Base-by-base conservation (phyloP, 2,329 filamentous ascomycete genomes). In the Xylariaceae sp. region DNA sequence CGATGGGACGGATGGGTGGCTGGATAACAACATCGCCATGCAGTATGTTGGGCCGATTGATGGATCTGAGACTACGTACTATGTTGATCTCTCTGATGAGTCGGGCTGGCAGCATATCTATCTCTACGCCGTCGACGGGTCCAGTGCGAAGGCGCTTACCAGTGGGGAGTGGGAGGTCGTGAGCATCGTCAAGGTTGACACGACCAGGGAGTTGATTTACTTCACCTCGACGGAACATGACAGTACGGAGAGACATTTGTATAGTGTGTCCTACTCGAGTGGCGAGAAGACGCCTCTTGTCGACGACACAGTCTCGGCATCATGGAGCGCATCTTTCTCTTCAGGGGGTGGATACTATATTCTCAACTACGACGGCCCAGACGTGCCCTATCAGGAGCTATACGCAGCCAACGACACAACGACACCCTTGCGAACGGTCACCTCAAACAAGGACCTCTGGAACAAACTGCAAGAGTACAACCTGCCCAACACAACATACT, bases 301-400 rank as follows among this genome's bases (percentile, higher is more conserved):
- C 3, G 82, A 89, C 56, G 82, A 86, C 56, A 77, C 73, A 0
- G 74, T 81, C 0, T 73, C 84, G 0, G 87, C 80, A 0, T 81
- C 80, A 66, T 89, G 83, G 80, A 78, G 77, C 4, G 86, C 86
- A 0, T 87, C 84, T 0, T 89, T 89, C 73, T 88, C 86, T 0
- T 77, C 82, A 1, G 76, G 73, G 1, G 83, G 81, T 0, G 81
- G 81, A 2, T 89, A 85, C 75, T 88, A 88, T 67, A 81, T 89
- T 48, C 79, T 88, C 2, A 80, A 75, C 55, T 89, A 89, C 69
- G 73, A 75, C 15, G 87, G 87, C 0, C 87, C 87, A 0, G 82
- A 88, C 57, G 82, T 89, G 0, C 86, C 87, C 0, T 88, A 88
- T 72, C 85, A 89, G 67, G 84, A 88, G 63, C 77, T 89, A 0